Conservation (phyloP, 208 protist species). For the Leptomonas pyrrhocoris region DNA sequence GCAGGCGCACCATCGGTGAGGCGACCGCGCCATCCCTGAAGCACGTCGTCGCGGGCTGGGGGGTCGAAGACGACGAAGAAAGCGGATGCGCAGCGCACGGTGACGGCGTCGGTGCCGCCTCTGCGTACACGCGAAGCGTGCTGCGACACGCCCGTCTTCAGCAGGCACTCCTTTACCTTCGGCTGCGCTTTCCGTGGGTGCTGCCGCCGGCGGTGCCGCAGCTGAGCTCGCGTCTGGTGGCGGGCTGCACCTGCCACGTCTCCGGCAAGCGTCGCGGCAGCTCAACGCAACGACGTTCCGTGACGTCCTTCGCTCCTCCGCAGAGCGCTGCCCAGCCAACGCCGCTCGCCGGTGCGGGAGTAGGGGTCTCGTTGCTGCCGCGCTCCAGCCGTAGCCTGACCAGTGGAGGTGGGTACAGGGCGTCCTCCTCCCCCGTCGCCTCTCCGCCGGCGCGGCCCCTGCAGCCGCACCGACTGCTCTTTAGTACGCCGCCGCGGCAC, state of each 20-base stretch:
- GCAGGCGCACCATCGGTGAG: conserved; percentile 45
- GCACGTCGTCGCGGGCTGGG: conserved; percentile 35
- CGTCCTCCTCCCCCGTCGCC: background rate
- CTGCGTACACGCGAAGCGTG: background rate
- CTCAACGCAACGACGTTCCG: background rate
- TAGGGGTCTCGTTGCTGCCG: conserved; percentile 2
- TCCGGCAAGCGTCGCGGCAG: conserved; percentile 25
- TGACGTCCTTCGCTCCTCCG: background rate
- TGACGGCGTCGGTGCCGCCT: background rate
- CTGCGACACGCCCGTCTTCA: background rate
- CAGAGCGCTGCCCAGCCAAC: too few relatives aligned
- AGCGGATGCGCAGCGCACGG: background rate
- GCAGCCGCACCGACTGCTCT: conserved; percentile 13
- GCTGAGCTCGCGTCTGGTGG: conserved; percentile 17
- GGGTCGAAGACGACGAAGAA: conserved; percentile 2
- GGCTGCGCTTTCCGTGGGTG: conserved; percentile 49
- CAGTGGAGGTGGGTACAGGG: background rate
- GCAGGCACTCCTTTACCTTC: conserved; percentile 37
- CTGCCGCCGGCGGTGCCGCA: conserved; percentile 31
- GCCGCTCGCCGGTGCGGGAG: background rate
- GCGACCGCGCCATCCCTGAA: conserved; percentile 38
- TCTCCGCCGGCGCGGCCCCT: background rate
- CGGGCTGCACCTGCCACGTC: conserved; percentile 28
- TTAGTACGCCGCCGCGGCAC: conserved; percentile 13
- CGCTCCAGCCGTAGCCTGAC: conserved; percentile 3